Evolutionary conservation across 345 rosid genomes (phyloP).

Genomic region (Salix dunnii): DNA sequence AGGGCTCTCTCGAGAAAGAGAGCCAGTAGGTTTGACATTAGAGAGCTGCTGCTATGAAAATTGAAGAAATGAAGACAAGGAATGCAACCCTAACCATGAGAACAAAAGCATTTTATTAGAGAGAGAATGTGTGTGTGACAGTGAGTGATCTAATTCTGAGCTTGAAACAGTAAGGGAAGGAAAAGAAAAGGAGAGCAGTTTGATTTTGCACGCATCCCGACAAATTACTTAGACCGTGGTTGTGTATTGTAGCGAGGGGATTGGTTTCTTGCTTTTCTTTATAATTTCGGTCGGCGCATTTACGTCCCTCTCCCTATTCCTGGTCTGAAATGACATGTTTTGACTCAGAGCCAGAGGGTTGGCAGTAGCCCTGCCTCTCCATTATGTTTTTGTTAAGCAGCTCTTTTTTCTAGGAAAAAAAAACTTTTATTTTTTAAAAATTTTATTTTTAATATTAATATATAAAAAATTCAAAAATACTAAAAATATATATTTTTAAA

Average conservation of each 20-base stretch:
- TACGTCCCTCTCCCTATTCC: conserved; percentile 47
- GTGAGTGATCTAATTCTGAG: conserved; percentile 47
- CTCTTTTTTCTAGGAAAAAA: too few relatives aligned
- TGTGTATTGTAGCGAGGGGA: conserved; percentile 8
- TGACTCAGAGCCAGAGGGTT: background rate
- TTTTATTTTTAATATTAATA: too few relatives aligned
- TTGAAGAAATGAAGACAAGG: conserved; percentile 14
- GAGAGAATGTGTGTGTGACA: conserved; percentile 5
- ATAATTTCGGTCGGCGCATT: conserved; percentile 26
- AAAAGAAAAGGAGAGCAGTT: conserved; percentile 27
- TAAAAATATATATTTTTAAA: too few relatives aligned
- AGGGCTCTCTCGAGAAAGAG: conserved; percentile 47
- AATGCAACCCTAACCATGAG: conserved; percentile 39
- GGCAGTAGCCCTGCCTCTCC: too few relatives aligned
- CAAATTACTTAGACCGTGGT: conserved; percentile 31
- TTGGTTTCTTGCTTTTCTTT: conserved; percentile 17
- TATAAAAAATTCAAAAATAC: too few relatives aligned
- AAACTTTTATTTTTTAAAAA: too few relatives aligned
- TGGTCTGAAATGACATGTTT: conserved; percentile 41
- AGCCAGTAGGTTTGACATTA: conserved; percentile 35
- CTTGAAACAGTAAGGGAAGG: conserved; percentile 31
- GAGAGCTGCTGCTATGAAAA: conserved; percentile 15
- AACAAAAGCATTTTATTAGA: conserved; percentile 17
- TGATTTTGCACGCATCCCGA: conserved; percentile 75
- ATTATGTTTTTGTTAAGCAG: too few relatives aligned